These are phyloP conservation scores for Stachybotrys chlorohalonatus DNA, from an alignment of 2,329 filamentous ascomycete genomes.

Conservation along the genomic window DNA sequence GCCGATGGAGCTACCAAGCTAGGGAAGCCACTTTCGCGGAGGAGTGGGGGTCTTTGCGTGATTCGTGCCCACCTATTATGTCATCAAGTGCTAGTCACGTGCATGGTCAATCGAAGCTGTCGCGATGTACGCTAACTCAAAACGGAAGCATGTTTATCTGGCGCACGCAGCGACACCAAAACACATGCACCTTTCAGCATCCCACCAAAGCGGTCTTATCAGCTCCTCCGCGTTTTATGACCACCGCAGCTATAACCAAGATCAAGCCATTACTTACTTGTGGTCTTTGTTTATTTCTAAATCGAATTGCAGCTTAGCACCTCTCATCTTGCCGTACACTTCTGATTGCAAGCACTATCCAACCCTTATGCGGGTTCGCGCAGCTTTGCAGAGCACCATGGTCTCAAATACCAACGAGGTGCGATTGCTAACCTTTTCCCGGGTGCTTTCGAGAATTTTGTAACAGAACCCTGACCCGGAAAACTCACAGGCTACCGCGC, in stretches of 20 bases:
- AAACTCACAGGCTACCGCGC: constrained; percentile 8
- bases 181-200: constrained; percentile 7
- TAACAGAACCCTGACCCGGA: background rate
- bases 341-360: background rate
- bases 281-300: background rate
- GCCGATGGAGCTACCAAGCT: background rate
- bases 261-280: background rate
- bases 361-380: background rate
- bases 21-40: background rate
- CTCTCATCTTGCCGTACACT: background rate
- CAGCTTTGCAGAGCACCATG: background rate
- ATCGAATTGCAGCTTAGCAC: background rate
- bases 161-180: constrained; percentile 9
- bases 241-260: background rate
- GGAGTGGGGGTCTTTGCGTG: no score
- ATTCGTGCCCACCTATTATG: no score
- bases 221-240: background rate
- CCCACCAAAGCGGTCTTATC: background rate
- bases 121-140: constrained; percentile 8
- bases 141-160: constrained; percentile 21
- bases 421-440: background rate
- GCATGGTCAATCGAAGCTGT: background rate
- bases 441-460: background rate
- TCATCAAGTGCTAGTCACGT: background rate
- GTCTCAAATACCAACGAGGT: background rate